A percentile compares a stretch with the other conserved stretches of the same genome.
These are phyloP conservation scores for Diaporthe aspalathi DNA, from an alignment of 2,329 filamentous ascomycete genomes.

Conservation along the genomic window DNA sequence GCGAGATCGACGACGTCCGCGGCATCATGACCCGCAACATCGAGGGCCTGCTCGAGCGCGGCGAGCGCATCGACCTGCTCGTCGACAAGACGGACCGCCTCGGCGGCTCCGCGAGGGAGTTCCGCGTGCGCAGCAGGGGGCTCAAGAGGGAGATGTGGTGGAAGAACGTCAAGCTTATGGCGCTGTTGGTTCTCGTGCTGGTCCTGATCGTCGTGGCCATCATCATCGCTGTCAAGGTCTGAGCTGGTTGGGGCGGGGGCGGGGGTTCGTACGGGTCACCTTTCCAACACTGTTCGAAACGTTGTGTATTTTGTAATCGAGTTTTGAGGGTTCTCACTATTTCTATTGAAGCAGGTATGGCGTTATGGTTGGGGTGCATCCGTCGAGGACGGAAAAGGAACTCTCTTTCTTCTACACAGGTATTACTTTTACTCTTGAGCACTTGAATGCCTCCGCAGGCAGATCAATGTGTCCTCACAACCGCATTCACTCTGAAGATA, in stretches of 20 bases:
- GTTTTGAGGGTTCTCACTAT: neutral
- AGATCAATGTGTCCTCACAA: neutral
- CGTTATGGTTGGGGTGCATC: conserved; percentile 33
- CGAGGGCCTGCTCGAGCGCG: conserved; percentile 86
- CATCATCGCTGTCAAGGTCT: conserved; percentile 64
- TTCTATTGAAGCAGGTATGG: conserved; percentile 10
- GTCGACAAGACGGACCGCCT: conserved; percentile 97
- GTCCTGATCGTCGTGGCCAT: conserved; percentile 67
- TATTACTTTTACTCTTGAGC: conserved; percentile 26
- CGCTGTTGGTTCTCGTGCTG: conserved; percentile 77
- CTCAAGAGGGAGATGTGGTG: conserved; percentile 98
- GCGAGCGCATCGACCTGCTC: conserved; percentile 91
- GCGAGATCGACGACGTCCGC: conserved; percentile 91
- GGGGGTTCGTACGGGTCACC: neutral
- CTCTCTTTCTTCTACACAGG: conserved; percentile 9
- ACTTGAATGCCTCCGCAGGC: conserved; percentile 1
- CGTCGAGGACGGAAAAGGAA: conserved; percentile 18
- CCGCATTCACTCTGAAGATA: conserved; percentile 2
- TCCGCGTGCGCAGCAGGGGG: conserved; percentile 86
- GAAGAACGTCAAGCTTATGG: conserved; percentile 98
- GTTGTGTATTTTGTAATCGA: neutral
- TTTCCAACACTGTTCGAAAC: neutral
- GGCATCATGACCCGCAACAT: conserved; percentile 98
- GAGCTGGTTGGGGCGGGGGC: conserved; percentile 5
- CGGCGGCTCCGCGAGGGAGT: conserved; percentile 89